Base-by-base conservation (phyloP, 116 monocot species). In the Zostera marina region DNA sequence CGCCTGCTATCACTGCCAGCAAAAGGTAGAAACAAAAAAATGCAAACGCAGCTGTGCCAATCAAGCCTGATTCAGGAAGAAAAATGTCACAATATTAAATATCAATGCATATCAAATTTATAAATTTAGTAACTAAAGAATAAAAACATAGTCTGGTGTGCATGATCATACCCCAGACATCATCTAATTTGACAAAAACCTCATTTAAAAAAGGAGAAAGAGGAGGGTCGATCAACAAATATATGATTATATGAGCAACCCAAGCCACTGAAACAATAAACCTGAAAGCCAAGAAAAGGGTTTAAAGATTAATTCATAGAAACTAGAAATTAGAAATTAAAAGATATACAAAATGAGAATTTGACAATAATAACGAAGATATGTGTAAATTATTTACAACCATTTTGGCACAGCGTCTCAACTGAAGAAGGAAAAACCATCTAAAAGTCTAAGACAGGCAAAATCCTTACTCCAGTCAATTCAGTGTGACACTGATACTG, bases 21-120 rank as follows among this genome's bases (percentile, higher is more conserved):
- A 96, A 76, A 58, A 96, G 85, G 66, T 89, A 96, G 75, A 96
- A 85, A 63, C 96, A 89, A 72, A 96, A 96, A 69, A 96, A 80
- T 38, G 96, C 89, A 82, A 89, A 96, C 22, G 85, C 89, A 57
- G 72, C 85, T 59, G 96, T 89, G 40, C 96, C 96, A 43, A 96
- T 69, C 22, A 96, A 72, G 21, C 96, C 89, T 89, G 74, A 21
- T 79, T 59, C 44, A 72, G 22, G 13, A 24, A 46, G n/a, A 59
- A 44, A 14, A n/a, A n/a, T n/a, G n/a, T n/a, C n/a, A n/a, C n/a
- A n/a, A n/a, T n/a, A n/a, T n/a, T n/a, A n/a, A n/a, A 71, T 51
- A 71, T 51, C 25, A 57, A 4, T 11, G 15, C 38, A 56, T 38
- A 13, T 25, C 7, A 20, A 46, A 40, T 49, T 17, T 22, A 9